Evolutionary conservation across 2,329 filamentous ascomycete genomes (phyloP), one percentile per base, ranked within the genome.

Genomic region (Fusarium nurragi): DNA sequence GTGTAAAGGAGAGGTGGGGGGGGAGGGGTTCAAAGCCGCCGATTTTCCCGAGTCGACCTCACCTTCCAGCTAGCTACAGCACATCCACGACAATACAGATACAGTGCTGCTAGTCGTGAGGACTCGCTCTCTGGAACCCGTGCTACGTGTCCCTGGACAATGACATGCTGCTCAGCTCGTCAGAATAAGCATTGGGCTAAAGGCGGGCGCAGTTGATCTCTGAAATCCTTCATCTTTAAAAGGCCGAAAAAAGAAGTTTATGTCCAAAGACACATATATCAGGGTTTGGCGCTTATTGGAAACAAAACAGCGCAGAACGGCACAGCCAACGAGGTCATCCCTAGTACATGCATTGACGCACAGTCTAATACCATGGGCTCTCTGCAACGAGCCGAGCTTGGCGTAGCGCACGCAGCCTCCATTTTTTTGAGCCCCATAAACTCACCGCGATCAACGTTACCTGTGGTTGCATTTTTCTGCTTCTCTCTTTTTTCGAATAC

Each of bases 31-130:
- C 40, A 59, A 60, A 69, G 56, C 54, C 67, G 67, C 69, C 69
- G 69, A 69, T 69, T 70, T 66, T 71, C 59, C 69, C 69, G 69
- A 66, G 50, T 67, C 64, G 54, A 45, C 52, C 54, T 67, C 54
- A 48, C 47, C 36, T 47, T 30, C 16, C 16, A 34, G 16, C 16
- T n/a, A 13, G 26, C 14, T 30, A 14, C 12, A 30, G 13, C 36
- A 28, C 37, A 30, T 36, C 11, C 18, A 51, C 8, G 22, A 23
- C 34, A 28, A 19, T 54, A 47, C 36, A 23, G 21, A 19, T 54
- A 47, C 36, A 23, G 21, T 21, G 30, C 28, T 9, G 32, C 36
- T 32, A 46, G 40, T 32, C 23, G 26, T 34, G 18, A 44, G 19
- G 14, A 39, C 28, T 28, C 26, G 21, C 19, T 46, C 40, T 58